Conservation (phyloP, 495 filamentous ascomycete genomes). For the Aspergillus baeticus region DNA sequence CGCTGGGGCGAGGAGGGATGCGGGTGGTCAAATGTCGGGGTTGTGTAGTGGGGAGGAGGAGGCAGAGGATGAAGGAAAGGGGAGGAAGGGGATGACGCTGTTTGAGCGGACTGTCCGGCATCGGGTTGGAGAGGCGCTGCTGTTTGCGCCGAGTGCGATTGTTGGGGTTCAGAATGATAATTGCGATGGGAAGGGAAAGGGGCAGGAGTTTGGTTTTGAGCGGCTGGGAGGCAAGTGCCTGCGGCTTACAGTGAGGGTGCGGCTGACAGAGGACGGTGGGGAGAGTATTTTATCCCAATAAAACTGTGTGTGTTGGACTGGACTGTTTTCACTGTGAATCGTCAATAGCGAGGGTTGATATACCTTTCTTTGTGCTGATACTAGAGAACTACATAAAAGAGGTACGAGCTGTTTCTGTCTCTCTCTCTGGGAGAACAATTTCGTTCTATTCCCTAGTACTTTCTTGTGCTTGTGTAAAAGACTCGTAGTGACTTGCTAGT, state of each 20-base stretch:
- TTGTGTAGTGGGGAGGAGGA: background rate
- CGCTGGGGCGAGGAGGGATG: too few species aligned
- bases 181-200: background rate
- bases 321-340: too few species aligned
- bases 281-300: background rate
- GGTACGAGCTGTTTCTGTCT: too few species aligned
- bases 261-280: background rate
- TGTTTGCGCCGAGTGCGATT: constrained; percentile 61
- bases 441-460: too few species aligned
- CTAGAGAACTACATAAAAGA: too few species aligned
- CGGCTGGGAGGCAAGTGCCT: background rate
- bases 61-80: constrained; percentile 2
- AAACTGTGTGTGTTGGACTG: too few species aligned
- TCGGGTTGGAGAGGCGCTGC: constrained; percentile 56
- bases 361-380: too few species aligned
- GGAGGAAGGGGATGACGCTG: background rate
- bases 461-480: too few species aligned
- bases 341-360: too few species aligned
- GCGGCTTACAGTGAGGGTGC: background rate
- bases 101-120: constrained; percentile 53
- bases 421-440: too few species aligned
- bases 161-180: background rate
- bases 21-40: too few species aligned
- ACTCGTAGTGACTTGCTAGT: too few species aligned
- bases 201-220: background rate